A percentile compares a stretch with the other conserved stretches of the same genome.
phyloP scores from a whole-genome alignment of 176 grass and related monocot genomes.

The Oryza longistaminata region DNA sequence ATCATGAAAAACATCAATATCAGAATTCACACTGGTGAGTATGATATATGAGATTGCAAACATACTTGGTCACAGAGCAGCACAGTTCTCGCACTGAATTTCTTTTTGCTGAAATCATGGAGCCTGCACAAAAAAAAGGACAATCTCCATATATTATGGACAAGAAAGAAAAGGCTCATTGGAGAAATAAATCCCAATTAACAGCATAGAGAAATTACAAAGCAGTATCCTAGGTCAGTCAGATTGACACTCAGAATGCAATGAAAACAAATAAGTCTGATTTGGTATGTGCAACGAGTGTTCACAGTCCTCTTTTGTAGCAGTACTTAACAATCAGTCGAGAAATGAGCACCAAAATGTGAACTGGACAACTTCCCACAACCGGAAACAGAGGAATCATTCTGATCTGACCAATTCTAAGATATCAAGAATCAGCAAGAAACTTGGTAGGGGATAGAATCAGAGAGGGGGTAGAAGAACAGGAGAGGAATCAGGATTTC shows the following conservation, averaged over 20 bases:
- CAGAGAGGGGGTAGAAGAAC: not conserved
- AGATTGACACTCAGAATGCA: slow-evolving; percentile 16
- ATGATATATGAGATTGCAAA: slow-evolving; percentile 19
- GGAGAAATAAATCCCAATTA: not conserved
- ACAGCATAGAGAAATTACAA: slow-evolving; percentile 23
- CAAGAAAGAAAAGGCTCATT: not conserved
- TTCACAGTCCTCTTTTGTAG: not conserved
- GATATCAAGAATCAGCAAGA: not conserved
- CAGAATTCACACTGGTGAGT: not conserved
- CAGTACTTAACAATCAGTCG: not conserved
- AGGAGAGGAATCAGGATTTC: not conserved
- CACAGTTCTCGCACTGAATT: slow-evolving; percentile 84
- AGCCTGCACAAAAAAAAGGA: slow-evolving; percentile 49
- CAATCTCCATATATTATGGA: slow-evolving; percentile 11
- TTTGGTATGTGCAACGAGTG: not conserved
- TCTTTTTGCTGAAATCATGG: slow-evolving; percentile 86
- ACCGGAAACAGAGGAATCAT: not conserved
- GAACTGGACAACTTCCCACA: not conserved
- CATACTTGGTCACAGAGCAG: slow-evolving; percentile 94
- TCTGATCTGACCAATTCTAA: not conserved
- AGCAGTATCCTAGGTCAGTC: not conserved
- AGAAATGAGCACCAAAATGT: not conserved
- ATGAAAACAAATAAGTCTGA: slow-evolving; percentile 3
- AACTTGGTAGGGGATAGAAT: not conserved
- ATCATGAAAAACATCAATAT: slow-evolving; percentile 18